Evolutionary conservation across 2,329 filamentous ascomycete species (phyloP), one percentile per base, ranked within the genome.

Genomic region (Xylaria sp.): DNA sequence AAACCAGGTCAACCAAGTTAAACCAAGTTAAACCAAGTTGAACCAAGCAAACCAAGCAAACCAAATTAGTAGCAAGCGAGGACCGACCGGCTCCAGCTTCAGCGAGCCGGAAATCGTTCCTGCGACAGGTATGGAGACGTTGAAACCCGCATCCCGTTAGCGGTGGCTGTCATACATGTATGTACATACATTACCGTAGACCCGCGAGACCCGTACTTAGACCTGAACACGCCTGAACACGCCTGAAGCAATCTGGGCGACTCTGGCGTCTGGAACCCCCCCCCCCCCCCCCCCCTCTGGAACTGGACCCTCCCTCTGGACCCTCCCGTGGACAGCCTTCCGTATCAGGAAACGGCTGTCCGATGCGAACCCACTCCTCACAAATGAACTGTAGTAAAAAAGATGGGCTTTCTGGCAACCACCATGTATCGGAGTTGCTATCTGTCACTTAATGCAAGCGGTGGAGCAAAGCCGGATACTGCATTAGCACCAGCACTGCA

Each of bases 81-180:
- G 62, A 20, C 18, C 41, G 39, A 50, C 45, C 53, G 39, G 53
- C 55, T 50, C 60, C 39, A 55, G 68, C 65, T 62, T 65, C 72
- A 65, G 68, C 72, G 73, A 76, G 71, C 72, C 74, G 74, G 73
- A 75, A 74, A 67, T 39, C 71, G 74, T 74, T 73, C 74, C 74
- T 71, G 72, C 61, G 69, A 67, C 67, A 60, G 67, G 41, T 72
- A 72, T 69, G 72, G 72, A 55, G 70, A 71, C 69, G 53, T 70
- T 68, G 71, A 60, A 71, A 70, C 65, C 70, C 69, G 67, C 66
- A 72, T 70, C 43, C 52, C 32, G 63, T 67, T 69, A 72, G 69
- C 60, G 65, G 69, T 68, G 66, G 70, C 65, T 50, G 60, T 30
- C 30, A 55, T 30, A 39, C 39, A 34, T 5, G n/a, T n/a, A n/a